Base-by-base conservation (phyloP, 768 basidiomycete species). In the Leucosporidium yakuticum region DNA sequence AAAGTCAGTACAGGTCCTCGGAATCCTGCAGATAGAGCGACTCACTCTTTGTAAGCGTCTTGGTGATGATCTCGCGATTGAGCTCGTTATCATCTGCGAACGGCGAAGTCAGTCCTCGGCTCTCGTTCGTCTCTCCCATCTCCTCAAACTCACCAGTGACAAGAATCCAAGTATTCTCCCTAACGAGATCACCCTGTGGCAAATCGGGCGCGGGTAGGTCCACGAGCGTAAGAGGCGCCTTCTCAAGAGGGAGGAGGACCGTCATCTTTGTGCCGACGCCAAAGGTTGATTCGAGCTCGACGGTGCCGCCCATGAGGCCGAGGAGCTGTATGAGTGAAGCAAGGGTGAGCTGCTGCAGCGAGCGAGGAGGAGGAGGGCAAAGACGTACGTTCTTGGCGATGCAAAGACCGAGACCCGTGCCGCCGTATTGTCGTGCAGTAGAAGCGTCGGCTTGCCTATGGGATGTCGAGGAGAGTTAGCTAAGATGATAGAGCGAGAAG, bases 401-500 rank as follows among this genome's bases (percentile, higher is more conserved):
- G 19, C 92, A 94, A 53, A 97, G 83, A 15, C 95, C 95, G 7
- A 98, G 83, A 75, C 95, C 94, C 3, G 94, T 95, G 39, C 94
- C 94, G 71, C 94, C 94, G 73, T 95, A 97, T 82, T 94, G 56
- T 6, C 69, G 81, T 4, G 93, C 95, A 2, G 94, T 97, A 5
- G 91, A 93, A 32, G 93, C 92, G 82, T 97, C 93, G 1, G 94
- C 95, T 77, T 98, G 95, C 11, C 39, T 44, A 74, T 59, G n/a
- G n/a, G n/a, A n/a, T n/a, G n/a, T n/a, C 59, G 49, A 4, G 31
- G 3, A 21, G 9, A 31, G 8, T 21, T 2, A 31, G 19, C 4
- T 31, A 34, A 36, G 50, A 14, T n/a, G 7, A 34, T 9, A 23
- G 44, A 48, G 14, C 2, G 36, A 44, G 57, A 19, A 25, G 60